Conservation (phyloP, 306 rosid species). For the Vigna reflexopilosa region DNA sequence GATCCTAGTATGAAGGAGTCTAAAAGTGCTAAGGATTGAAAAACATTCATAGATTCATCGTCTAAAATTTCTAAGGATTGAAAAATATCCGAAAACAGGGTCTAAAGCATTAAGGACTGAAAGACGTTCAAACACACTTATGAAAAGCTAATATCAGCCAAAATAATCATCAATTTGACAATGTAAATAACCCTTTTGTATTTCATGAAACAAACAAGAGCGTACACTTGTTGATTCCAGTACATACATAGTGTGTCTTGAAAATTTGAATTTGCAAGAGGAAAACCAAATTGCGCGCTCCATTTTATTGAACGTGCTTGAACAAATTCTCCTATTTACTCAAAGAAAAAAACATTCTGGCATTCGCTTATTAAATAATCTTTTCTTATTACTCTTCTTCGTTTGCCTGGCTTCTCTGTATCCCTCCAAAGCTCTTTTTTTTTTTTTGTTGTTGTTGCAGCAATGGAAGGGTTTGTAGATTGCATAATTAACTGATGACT, state of each 20-base stretch:
- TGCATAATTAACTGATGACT: constrained; percentile 29
- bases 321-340: constrained; percentile 44
- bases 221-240: constrained; percentile 28
- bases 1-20: too few relatives aligned
- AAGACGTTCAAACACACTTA: background rate
- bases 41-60: too few relatives aligned
- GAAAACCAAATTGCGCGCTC: constrained; percentile 36
- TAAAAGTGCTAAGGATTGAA: too few relatives aligned
- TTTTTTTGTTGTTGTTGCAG: background rate
- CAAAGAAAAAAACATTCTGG: constrained; percentile 38
- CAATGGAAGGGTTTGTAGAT: constrained; percentile 28
- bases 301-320: constrained; percentile 43
- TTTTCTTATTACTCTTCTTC: constrained; percentile 33
- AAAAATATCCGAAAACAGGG: too few relatives aligned
- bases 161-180: background rate
- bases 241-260: background rate
- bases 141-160: constrained; percentile 5
- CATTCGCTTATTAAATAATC: constrained; percentile 46
- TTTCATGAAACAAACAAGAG: constrained; percentile 42
- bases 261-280: constrained; percentile 3
- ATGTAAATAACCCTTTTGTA: constrained; percentile 7
- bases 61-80: too few relatives aligned
- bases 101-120: too few relatives aligned
- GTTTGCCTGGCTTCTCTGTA: constrained; percentile 47
- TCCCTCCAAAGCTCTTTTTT: constrained; percentile 37